These are phyloP conservation scores for Chlorella sorokiniana DNA, from an alignment of 139 green algal species.

Conservation along the genomic window DNA sequence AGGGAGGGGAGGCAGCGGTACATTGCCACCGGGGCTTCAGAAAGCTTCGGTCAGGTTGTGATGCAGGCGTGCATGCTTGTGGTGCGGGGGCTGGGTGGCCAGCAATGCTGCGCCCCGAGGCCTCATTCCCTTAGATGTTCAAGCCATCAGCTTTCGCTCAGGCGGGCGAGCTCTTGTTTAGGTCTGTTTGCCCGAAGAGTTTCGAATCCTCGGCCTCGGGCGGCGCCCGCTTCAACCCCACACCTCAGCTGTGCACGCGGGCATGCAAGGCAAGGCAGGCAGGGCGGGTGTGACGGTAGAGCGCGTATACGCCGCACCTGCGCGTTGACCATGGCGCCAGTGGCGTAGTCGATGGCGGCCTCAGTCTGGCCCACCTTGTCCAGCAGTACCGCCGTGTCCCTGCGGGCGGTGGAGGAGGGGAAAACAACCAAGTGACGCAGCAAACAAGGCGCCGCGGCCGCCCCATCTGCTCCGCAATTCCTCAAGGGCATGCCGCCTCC, in stretches of 20 bases:
- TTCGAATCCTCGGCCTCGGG: neutral
- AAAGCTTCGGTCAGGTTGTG: too few species aligned
- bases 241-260: neutral
- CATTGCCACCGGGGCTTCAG: too few species aligned
- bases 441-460: neutral
- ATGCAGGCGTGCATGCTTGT: too few species aligned
- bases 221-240: too few species aligned
- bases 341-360: slow-evolving; percentile 43
- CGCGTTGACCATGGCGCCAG: slow-evolving; percentile 43
- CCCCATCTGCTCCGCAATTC: too few species aligned
- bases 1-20: neutral
- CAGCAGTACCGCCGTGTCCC: slow-evolving; percentile 41
- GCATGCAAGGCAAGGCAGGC: neutral
- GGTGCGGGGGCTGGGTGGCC: neutral
- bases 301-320: slow-evolving; percentile 2
- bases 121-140: neutral
- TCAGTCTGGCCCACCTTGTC: slow-evolving; percentile 34
- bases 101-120: neutral
- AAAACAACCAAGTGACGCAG: neutral
- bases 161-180: neutral
- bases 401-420: neutral
- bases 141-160: neutral
- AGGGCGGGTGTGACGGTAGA: neutral
- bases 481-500: neutral
- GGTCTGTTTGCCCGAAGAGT: neutral